Evolutionary conservation across 768 basidiomycete species (phyloP), one percentile per base, ranked within the genome.

Genomic region (Neoboletus magnificus): DNA sequence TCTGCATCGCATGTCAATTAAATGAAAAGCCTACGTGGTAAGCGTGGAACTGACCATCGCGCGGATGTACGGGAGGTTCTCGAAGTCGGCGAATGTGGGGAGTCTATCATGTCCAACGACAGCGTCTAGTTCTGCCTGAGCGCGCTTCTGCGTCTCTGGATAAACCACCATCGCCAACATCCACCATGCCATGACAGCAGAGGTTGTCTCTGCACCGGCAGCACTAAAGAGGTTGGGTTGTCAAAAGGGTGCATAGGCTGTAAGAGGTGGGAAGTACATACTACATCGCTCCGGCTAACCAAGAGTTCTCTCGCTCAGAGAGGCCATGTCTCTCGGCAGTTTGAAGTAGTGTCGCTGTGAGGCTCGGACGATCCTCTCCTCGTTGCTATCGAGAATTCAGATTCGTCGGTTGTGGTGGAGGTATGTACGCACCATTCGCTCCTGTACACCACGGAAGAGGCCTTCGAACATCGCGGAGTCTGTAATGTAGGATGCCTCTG

Each of bases 111-210:
- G 46, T 23, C 65, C 71, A 16, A 70, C 54, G 13, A 68, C 57
- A 8, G 54, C 43, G 29, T 72, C 65, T 7, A 73, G 43, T 48
- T 71, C 62, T 2, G n/a, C 56, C 32, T 65, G 60, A 0, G 65
- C 71, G 32, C 59, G 56, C 25, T 52, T 56, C 50, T 73, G 68
- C 4, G 63, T 62, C 22, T 68, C 55, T 1, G 69, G 71, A 46
- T 68, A 57, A 5, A 57, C 43, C 9, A 62, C 58, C 68, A 71
- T 67, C 6, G 60, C 65, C 23, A 69, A 37, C 29, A 71, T 56
- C 56, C 52, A 57, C 45, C 58, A 71, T 58, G 46, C 50, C 55
- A 52, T 12, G 35, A 52, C 54, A n/a, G 25, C 32, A 6, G 51
- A 32, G 25, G 53, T 47, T 25, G 55, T 42, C 11, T 35, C 55